Percentiles rank a stretch among this genome's conserved stretches.
phyloP scores from a whole-genome alignment of 2,329 filamentous ascomycete species.

The Metarhizium humberi region DNA sequence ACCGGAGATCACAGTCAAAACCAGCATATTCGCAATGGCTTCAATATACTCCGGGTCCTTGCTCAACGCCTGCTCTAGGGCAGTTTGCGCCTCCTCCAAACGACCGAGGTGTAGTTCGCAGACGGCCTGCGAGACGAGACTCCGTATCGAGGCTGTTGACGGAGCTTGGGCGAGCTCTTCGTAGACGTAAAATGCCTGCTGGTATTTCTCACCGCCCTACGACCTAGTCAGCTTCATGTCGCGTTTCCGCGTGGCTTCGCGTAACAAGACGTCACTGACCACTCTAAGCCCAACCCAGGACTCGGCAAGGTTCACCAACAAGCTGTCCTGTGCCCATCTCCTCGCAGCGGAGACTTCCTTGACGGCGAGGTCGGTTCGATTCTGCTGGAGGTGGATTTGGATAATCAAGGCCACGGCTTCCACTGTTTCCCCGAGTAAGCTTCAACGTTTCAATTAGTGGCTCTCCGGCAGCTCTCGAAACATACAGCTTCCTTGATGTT shows the following conservation, averaged over 20 bases:
- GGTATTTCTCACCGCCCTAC: constrained; percentile 89
- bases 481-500: constrained; percentile 81
- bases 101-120: constrained; percentile 86
- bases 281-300: constrained; percentile 87
- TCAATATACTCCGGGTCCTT: constrained; percentile 64
- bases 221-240: constrained; percentile 15
- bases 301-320: constrained; percentile 90
- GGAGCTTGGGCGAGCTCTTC: constrained; percentile 89
- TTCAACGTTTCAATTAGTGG: not conserved
- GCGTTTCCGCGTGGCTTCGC: not conserved
- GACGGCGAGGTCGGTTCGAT: constrained; percentile 79
- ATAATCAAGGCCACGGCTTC: constrained; percentile 78
- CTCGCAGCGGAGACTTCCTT: constrained; percentile 84
- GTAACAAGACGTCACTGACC: constrained; percentile 36
- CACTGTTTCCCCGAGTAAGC: constrained; percentile 32
- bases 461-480: constrained; percentile 12
- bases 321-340: constrained; percentile 89
- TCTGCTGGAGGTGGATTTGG: constrained; percentile 87
- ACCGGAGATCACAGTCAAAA: constrained; percentile 68
- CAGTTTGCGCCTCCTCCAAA: constrained; percentile 79
- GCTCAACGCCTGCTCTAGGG: constrained; percentile 69
- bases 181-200: constrained; percentile 94
- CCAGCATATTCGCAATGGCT: constrained; percentile 73
- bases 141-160: constrained; percentile 65
- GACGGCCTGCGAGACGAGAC: constrained; percentile 79